These are phyloP conservation scores for Fusarium falciforme DNA, from an alignment of 2,329 filamentous ascomycete genomes.

Conservation along the genomic window DNA sequence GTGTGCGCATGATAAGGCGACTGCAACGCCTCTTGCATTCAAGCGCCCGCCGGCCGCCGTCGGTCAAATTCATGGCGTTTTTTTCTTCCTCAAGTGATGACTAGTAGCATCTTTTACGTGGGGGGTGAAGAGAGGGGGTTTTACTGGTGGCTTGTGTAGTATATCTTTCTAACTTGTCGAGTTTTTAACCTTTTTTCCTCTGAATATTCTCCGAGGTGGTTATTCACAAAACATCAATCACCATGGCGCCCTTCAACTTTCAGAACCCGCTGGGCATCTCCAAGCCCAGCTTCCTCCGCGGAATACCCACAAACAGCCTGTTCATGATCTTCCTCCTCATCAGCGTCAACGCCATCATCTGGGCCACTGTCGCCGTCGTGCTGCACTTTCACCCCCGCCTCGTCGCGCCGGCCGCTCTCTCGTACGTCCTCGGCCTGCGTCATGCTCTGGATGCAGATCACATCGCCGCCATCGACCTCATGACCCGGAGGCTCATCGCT, in stretches of 20 bases:
- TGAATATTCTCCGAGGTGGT: not conserved
- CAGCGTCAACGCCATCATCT: conserved; percentile 64
- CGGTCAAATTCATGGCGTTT: not conserved
- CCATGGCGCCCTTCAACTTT: conserved; percentile 38
- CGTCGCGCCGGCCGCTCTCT: conserved; percentile 82
- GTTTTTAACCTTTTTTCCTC: not conserved
- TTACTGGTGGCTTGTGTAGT: not conserved
- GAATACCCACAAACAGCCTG: conserved; percentile 51
- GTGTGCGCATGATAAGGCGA: not conserved
- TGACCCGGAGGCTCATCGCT: conserved; percentile 90
- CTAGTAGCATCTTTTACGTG: not conserved
- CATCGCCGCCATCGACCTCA: conserved; percentile 86
- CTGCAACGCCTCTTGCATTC: not conserved
- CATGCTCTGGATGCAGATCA: conserved; percentile 99
- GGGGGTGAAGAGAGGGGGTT: not conserved
- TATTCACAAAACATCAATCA: conserved; percentile 5
- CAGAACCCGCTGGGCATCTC: conserved; percentile 5
- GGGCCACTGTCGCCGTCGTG: conserved; percentile 65
- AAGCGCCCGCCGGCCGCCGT: not conserved
- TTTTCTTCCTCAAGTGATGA: not conserved
- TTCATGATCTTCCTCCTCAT: conserved; percentile 64
- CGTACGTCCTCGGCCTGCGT: conserved; percentile 88
- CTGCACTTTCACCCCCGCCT: conserved; percentile 69
- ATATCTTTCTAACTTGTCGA: not conserved
- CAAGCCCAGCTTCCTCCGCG: conserved; percentile 48